Percentiles rank a stretch among this genome's conserved stretches.
Conservation (phyloP, 2,329 filamentous ascomycete species). For the Stenocarpella maydis region DNA sequence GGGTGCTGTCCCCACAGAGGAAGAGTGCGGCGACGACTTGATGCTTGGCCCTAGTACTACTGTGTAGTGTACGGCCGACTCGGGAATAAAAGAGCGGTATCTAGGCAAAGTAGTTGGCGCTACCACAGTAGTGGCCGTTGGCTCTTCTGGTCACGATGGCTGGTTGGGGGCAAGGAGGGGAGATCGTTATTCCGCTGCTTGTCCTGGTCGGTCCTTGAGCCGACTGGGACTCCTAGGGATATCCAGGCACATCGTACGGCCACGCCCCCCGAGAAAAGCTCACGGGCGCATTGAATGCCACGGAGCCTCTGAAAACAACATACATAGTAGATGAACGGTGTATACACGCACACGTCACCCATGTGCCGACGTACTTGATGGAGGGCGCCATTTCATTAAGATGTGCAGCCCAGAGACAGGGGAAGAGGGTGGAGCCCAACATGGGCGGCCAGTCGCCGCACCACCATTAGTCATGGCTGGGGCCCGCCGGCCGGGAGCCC, state of each 20-base stretch:
- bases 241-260: background rate
- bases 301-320: background rate
- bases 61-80: no score
- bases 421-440: conserved; percentile 11
- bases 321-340: background rate
- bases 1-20: background rate
- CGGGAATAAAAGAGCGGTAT: conserved; percentile 4
- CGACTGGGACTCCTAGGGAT: background rate
- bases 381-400: conserved; percentile 17
- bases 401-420: background rate
- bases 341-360: background rate
- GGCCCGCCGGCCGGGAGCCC: background rate
- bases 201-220: background rate
- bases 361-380: background rate
- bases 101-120: no score
- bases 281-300: background rate
- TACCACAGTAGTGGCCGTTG: conserved; percentile 12
- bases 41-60: background rate
- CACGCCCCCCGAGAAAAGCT: background rate
- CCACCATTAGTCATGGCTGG: conserved; percentile 9
- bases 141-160: background rate
- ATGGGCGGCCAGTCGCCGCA: conserved; percentile 16
- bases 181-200: conserved; percentile 5
- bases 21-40: background rate
- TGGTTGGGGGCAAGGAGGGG: background rate